Evolutionary conservation across 345 rosid species (phyloP).

Genomic region (Gossypium australe): DNA sequence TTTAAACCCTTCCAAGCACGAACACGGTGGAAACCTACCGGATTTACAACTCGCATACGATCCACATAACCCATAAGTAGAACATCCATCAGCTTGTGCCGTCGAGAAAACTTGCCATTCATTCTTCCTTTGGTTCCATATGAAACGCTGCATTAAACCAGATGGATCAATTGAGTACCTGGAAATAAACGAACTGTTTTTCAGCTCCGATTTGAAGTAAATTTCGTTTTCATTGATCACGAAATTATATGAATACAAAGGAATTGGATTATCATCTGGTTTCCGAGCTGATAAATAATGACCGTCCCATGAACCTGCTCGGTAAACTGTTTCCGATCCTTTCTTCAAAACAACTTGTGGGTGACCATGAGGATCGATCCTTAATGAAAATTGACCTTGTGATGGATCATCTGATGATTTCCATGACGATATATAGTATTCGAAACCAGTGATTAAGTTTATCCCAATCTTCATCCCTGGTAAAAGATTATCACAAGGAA

Average conservation of each 20-base stretch:
- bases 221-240: constrained; percentile 12
- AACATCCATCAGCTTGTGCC: constrained; percentile 14
- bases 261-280: not conserved
- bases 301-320: constrained; percentile 50
- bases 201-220: not conserved
- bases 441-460: constrained; percentile 24
- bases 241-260: not conserved
- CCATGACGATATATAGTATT: constrained; percentile 37
- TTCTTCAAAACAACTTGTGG: constrained; percentile 31
- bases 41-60: constrained; percentile 6
- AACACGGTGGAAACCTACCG: not conserved
- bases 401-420: constrained; percentile 38
- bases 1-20: constrained; percentile 17
- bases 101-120: not conserved
- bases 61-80: constrained; percentile 16
- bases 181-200: constrained; percentile 2
- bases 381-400: constrained; percentile 21
- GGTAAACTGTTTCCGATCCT: constrained; percentile 2
- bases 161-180: constrained; percentile 10
- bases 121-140: constrained; percentile 12
- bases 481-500: constrained; percentile 34
- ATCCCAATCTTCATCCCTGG: constrained; percentile 50
- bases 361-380: constrained; percentile 27
- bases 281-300: not conserved
- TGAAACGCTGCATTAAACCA: not conserved